Percentiles rank a stretch among this genome's conserved stretches.
Conservation (phyloP, 805 yeast species). For the Candida silvicultrix region DNA sequence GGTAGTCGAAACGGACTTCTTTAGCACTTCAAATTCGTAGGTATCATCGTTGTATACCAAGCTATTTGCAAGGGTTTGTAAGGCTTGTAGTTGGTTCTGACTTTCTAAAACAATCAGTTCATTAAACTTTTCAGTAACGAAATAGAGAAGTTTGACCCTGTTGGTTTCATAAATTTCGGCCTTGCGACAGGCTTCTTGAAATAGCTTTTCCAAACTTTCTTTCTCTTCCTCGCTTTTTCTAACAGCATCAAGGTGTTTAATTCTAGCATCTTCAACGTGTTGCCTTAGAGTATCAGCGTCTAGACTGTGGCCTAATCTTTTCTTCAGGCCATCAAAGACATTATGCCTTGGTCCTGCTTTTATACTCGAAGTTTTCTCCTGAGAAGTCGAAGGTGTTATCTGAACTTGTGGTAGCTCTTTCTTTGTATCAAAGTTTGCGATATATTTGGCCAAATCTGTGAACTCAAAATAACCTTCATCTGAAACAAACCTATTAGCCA, state of each 20-base stretch:
- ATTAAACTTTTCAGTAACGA: conserved; percentile 7
- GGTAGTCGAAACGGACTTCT: neutral
- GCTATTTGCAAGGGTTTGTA: neutral
- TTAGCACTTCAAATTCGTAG: conserved; percentile 6
- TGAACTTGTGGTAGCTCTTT: neutral
- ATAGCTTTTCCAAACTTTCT: conserved; percentile 7
- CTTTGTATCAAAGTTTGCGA: conserved; percentile 8
- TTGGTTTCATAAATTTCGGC: conserved; percentile 15
- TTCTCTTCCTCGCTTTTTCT: conserved; percentile 2
- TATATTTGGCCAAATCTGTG: conserved; percentile 20
- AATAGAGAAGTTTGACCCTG: conserved; percentile 10
- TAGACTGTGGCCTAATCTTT: neutral
- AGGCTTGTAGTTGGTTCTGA: neutral
- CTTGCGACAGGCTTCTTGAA: conserved; percentile 3
- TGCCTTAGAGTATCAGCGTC: conserved; percentile 7
- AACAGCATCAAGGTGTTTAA: conserved; percentile 6
- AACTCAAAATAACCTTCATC: conserved; percentile 23
- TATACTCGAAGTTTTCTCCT: neutral
- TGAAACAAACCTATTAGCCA: conserved; percentile 9
- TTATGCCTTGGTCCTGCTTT: conserved; percentile 2
- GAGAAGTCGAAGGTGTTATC: neutral
- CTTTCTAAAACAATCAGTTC: conserved; percentile 5
- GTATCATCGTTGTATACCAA: conserved; percentile 3
- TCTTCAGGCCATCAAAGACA: neutral
- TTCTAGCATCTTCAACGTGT: conserved; percentile 1